Base-by-base conservation (phyloP, 768 basidiomycete genomes). In the Kwoniella dendrophila region DNA sequence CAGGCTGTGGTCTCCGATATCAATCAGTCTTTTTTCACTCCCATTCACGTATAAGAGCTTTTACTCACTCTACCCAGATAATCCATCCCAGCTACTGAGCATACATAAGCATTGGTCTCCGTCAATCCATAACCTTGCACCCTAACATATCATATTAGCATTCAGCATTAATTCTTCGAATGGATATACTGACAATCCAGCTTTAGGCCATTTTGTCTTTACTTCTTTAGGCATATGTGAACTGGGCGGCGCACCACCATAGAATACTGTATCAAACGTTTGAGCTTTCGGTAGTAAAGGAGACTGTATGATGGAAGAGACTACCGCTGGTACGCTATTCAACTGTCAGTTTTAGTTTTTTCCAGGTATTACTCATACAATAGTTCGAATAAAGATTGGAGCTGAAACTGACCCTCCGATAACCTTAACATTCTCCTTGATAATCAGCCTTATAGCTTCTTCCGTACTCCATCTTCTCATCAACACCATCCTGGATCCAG, bases 91-190 rank as follows among this genome's bases (percentile, higher is more conserved):
- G 71, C 69, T 8, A 73, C 59, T 1, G 74, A 73, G 54, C 71
- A 73, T n/a, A 75, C 69, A 67, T 73, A 73, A 2, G 74, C 74
- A 41, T 75, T 75, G 3, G 74, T 75, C 64, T 75, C 74, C 0
- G 71, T 75, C 62, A 75, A 48, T 8, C 74, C 74, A 44, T 75
- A 75, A 12, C 74, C 74, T 54, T 75, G 74, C 8, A 75, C 71
- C 29, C 73, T 75, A 40, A 18, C 33, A 61, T 10, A 16, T 14
- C 20, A 33, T 12, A 38, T 11, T 22, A 14, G 33, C 14, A 20
- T n/a, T 43, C 26, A 57, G 14, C 14, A n/a, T 29, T 43, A 2
- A 11, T 6, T 10, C 30, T 14, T 33, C 47, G 27, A 40, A 20
- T 20, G 29, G 33, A 4, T 3, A 32, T 18, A 62, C 73, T 66